These are phyloP conservation scores for Corynascus novoguineensis DNA, from an alignment of 495 filamentous ascomycete species.

Conservation along the genomic window DNA sequence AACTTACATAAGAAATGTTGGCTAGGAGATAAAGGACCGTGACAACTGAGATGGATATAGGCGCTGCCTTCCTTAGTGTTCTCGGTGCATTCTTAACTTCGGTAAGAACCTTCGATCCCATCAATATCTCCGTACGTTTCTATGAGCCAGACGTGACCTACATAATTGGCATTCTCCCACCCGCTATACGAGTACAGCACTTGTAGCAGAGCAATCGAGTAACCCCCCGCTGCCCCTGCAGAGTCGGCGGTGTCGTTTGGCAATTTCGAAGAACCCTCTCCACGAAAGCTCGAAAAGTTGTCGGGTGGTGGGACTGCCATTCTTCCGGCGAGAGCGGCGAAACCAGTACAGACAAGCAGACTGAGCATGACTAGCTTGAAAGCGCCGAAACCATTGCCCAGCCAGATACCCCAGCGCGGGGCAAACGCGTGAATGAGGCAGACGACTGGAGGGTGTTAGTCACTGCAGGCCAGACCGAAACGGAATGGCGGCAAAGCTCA, in stretches of 20 bases:
- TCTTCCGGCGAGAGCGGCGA: conserved; percentile 33
- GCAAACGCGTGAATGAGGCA: conserved; percentile 54
- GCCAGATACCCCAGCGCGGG: conserved; percentile 57
- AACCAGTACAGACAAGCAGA: conserved; percentile 57
- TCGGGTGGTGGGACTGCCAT: conserved; percentile 15
- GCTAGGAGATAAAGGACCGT: conserved; percentile 57
- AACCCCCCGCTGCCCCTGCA: conserved; percentile 32
- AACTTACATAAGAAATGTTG: conserved; percentile 46
- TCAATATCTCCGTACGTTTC: neutral
- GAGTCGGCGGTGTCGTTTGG: neutral
- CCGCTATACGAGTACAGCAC: conserved; percentile 58
- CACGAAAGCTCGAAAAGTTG: conserved; percentile 48
- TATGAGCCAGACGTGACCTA: conserved; percentile 2
- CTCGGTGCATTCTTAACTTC: conserved; percentile 53
- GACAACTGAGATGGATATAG: conserved; percentile 49
- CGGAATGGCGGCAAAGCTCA: neutral
- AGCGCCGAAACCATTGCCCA: conserved; percentile 56
- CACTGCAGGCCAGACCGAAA: neutral
- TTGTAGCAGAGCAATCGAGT: conserved; percentile 54
- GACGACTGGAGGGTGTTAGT: conserved; percentile 30
- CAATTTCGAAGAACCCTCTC: conserved; percentile 9
- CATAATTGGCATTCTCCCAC: conserved; percentile 55
- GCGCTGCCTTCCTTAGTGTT: conserved; percentile 55
- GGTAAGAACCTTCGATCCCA: conserved; percentile 32
- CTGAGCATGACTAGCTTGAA: conserved; percentile 59